Base-by-base conservation (phyloP, 2,329 filamentous ascomycete species). In the Aspergillus transmontanensis region DNA sequence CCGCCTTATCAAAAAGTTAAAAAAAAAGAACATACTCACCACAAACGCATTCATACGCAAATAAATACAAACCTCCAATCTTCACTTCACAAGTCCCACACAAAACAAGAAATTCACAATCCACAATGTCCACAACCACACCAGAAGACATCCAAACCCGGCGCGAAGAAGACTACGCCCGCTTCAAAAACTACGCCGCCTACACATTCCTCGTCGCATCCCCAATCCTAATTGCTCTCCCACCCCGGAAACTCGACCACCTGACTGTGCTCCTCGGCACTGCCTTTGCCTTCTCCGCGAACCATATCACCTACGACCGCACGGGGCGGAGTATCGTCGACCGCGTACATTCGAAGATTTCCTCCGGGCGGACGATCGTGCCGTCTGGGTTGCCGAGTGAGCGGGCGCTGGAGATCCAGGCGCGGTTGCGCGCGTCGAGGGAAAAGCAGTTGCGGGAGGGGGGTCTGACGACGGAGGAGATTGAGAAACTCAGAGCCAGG, bases 131-230 rank as follows among this genome's bases (percentile, higher is more conserved):
- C 34, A 36, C 14, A 16, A 2, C 14, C 2, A 26, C 21, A 28
- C 12, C 21, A 3, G 11, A 23, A 34, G 41, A 57, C 10, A 54
- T 65, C 12, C 63, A 61, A 36, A 7, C 59, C 59, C 55, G 57
- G 53, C 74, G 77, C 57, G 69, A 72, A 64, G 75, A 72, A 57
- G 78, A 80, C 66, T 81, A 75, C 67, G 57, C 74, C 43, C 74
- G 71, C 60, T 79, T 80, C 73, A 81, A 80, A 63, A 72, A 72
- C 65, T 78, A 77, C 65, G 71, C 78, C 30, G 76, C 78, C n/a
- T 66, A 73, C 30, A 74, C 74, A 28, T 78, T 81, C 66, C 68
- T 79, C 34, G 45, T 78, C 60, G 73, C 69, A 34, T 71, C 75
- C 0, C 76, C 76, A 1, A 64, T 75, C 57, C 65, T 75, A 39